Evolutionary conservation across 2,329 filamentous ascomycete species (phyloP).

Genomic region (Chrysoporthe puriensis): DNA sequence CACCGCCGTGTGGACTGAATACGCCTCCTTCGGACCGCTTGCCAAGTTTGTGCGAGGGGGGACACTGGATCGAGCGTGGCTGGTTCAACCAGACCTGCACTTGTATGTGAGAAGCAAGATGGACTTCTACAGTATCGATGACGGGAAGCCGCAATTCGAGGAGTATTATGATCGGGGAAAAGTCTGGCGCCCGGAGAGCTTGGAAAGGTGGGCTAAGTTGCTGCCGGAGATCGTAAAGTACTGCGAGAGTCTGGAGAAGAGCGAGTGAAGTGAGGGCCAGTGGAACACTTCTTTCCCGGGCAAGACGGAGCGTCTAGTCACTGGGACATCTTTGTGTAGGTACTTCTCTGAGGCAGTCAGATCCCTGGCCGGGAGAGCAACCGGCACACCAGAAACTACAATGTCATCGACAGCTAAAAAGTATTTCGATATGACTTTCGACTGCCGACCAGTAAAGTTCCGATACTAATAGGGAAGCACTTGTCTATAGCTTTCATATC

Average conservation of each 20-base stretch:
- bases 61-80: slow-evolving; percentile 46
- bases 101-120: slow-evolving; percentile 46
- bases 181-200: slow-evolving; percentile 40
- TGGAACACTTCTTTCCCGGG: not conserved
- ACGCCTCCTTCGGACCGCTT: slow-evolving; percentile 38
- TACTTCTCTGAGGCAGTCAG: too few relatives aligned
- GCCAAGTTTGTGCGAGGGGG: slow-evolving; percentile 47
- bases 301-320: too few relatives aligned
- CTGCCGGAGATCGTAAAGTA: slow-evolving; percentile 29
- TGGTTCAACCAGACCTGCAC: slow-evolving; percentile 49
- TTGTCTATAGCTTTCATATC: too few relatives aligned
- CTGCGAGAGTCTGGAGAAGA: slow-evolving; percentile 6
- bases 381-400: too few relatives aligned
- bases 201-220: slow-evolving; percentile 37
- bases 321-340: too few relatives aligned
- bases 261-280: not conserved
- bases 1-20: slow-evolving; percentile 47
- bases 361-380: too few relatives aligned
- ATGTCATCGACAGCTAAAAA: too few relatives aligned
- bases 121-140: slow-evolving; percentile 42
- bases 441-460: too few relatives aligned
- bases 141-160: slow-evolving; percentile 43
- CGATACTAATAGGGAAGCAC: too few relatives aligned
- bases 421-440: too few relatives aligned
- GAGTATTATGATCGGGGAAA: slow-evolving; percentile 40